Evolutionary conservation across 306 rosid genomes (phyloP), one percentile per base, ranked within the genome.

Genomic region (Carpinus viminea): DNA sequence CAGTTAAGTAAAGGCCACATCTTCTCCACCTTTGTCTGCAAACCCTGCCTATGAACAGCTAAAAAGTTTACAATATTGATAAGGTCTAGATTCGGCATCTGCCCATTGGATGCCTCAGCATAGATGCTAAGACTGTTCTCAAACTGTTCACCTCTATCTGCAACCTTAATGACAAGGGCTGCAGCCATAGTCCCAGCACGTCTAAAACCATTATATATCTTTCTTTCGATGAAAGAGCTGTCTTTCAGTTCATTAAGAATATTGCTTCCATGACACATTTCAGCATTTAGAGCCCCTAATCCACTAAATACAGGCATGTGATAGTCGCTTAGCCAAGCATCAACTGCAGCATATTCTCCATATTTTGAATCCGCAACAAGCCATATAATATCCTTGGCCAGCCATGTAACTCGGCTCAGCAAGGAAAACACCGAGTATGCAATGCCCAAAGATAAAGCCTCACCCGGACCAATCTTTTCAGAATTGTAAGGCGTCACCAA

Each of bases 161-260:
- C 76, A 75, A 93, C 97, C 86, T 95, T 92, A 76, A 95, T 84
- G 56, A 95, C 98, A 76, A 95, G 91, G 57, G 96, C 98, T 52
- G 96, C 97, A 78, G 96, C 96, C 92, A 95, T 92, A 57, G 98
- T 95, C 77, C 98, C 98, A 72, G 98, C 97, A 11, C 96, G 98
- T 80, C 80, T 90, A 85, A 95, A 95, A 84, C 86, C 93, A 74
- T 87, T 78, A 47, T 55, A 78, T 66, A 83, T 77, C n/a, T 36
- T 77, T 74, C 82, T 82, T 52, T 89, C 90, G 54, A 78, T 45
- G 74, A 36, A 41, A 51, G 65, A 56, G 10, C 81, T 75, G 64
- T 85, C 92, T 72, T 81, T 83, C 62, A 82, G 73, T 77, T 72
- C 89, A 85, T 75, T 53, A 38, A 76, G 34, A 68, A 46, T 46